Evolutionary conservation across 257 asterid genomes (phyloP).

Genomic region (Scutellaria galericulata): DNA sequence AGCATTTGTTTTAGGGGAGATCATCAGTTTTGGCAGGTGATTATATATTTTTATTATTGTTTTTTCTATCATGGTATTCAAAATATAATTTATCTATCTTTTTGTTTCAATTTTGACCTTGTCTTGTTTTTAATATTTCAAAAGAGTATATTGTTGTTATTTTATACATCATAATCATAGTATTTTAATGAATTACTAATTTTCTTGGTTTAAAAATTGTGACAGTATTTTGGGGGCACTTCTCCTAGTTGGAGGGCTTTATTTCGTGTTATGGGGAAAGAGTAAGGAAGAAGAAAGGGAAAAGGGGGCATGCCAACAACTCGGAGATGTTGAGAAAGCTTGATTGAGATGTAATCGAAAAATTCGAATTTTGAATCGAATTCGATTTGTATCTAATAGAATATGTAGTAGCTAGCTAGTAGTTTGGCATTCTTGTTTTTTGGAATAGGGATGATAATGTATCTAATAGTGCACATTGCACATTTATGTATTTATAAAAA

Average conservation of each 20-base stretch:
- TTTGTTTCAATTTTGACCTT: too few relatives aligned
- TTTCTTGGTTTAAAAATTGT: conserved; percentile 1
- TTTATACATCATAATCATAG: too few relatives aligned
- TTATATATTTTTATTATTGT: not conserved
- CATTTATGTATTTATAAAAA: not conserved
- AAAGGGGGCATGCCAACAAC: conserved; percentile 28
- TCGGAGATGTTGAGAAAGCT: conserved; percentile 50
- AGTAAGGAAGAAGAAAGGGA: conserved; percentile 53
- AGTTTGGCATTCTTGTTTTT: not conserved
- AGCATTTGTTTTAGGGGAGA: conserved; percentile 69
- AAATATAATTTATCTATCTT: too few relatives aligned
- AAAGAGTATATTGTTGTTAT: too few relatives aligned
- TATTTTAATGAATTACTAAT: not conserved
- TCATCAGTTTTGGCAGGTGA: conserved; percentile 70
- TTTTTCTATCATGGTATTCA: not conserved
- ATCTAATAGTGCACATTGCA: not conserved
- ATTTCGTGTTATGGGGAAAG: conserved; percentile 81
- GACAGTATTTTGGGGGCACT: conserved; percentile 71
- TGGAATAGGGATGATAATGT: too few relatives aligned
- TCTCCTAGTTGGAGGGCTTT: conserved; percentile 72
- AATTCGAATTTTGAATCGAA: not conserved
- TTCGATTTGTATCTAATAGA: not conserved
- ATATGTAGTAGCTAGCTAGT: not conserved
- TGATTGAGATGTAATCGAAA: not conserved
- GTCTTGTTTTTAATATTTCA: too few relatives aligned